Base-by-base conservation (phyloP, 2,329 filamentous ascomycete genomes). In the Penicillium nordicum region DNA sequence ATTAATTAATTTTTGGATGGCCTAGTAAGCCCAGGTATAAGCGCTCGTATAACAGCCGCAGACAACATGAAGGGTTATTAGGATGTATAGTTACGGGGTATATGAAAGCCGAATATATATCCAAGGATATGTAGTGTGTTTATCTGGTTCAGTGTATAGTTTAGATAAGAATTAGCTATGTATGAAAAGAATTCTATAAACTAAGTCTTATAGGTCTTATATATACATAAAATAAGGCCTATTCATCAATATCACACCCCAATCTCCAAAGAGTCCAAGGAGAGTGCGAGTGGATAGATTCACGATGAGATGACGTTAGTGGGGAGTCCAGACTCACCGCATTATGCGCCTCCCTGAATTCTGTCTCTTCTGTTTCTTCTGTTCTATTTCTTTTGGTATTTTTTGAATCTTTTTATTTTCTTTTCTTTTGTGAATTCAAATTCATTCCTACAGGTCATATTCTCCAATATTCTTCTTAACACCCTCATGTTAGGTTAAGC, bases 271-370 rank as follows among this genome's bases (percentile, higher is more conserved):
- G 2, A 16, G 32, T 18, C 7, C 34, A 37, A 27, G 34, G n/a
- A 8, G 2, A 16, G 32, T 18, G 3, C 34, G 18, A 37, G 34
- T 40, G 47, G 47, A 50, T 50, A 34, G 29, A 48, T 48, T 48
- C 34, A 38, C 25, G 34, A 58, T 63, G 54, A 58, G 62, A 67
- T 67, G 59, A 64, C 59, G 59, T 67, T 59, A 63, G 62, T 68
- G 67, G 67, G 62, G 53, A 61, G 57, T 60, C 60, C 55, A 64
- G 62, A 63, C 62, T 64, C 60, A 65, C 63, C 63, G 63, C 63
- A 63, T 64, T 57, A 38, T 48, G 29, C 45, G 47, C 44, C 44
- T 42, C 38, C 37, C 23, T 40, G 40, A 38, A 42, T 50, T 48
- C 41, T 38, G 41, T 45, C 11, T 25, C 34, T 36, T 32, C 9